Evolutionary conservation across 106 monocot species (phyloP), one percentile per base, ranked within the genome.

Genomic region (Platanthera guangdongensis): DNA sequence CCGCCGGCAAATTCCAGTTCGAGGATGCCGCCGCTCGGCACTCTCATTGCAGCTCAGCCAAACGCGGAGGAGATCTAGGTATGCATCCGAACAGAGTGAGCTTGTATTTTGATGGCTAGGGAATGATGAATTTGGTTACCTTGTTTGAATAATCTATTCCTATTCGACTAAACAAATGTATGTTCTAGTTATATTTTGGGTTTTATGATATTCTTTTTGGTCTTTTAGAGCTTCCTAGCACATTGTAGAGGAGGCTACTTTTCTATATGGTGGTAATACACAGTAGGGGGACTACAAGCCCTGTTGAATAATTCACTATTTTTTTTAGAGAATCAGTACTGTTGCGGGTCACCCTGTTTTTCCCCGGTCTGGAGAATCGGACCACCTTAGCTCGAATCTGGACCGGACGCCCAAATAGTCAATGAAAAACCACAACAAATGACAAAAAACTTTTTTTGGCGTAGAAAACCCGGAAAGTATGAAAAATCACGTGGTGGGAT

Each of bases 1-100:
- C 80, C 57, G 59, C 82, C 49, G 91, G 87, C 50, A 50, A 65
- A 59, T 86, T 69, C 32, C 51, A 13, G 48, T 94, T 94, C 71
- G 87, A 88, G 55, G 82, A 87, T 46, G 65, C 91, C 67, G 91
- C 94, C 68, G 53, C 83, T 18, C 63, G 73, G 7, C 72, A 83
- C 80, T 94, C 94, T 39, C 85, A 94, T 76, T 94, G 94, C 80
- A 89, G 85, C 82, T 94, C 94, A 64, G 91, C 94, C 76, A 88
- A 87, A 80, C 88, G 94, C 46, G 90, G 90, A 46, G 92, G 92
- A 30, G 87, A 92, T 76, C 85, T 92, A 68, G 92, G 92, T 92
- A 51, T 21, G 72, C 16, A 16, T 71, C 49, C 4, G 47, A 2
- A 39, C 39, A 39, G 39, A 39, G 39, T 39, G 39, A 51, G 16